Conservation (phyloP, 768 basidiomycete species). For the Termitomyces sp. region DNA sequence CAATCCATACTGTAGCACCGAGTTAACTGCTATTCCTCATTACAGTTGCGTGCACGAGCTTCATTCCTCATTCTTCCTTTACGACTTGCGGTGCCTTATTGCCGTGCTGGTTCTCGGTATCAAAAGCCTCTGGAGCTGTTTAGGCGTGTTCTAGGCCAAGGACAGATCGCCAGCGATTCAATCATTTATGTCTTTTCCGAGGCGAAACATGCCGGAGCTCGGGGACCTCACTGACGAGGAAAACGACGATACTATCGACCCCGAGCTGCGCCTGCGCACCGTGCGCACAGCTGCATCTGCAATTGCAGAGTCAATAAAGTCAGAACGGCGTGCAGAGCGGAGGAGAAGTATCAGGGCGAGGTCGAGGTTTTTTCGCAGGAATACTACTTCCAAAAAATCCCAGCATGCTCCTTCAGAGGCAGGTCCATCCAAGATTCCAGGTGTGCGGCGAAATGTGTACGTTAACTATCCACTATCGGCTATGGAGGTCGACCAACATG, state of each 20-base stretch:
- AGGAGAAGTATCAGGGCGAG: conserved; percentile 47
- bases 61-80: conserved; percentile 8
- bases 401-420: conserved; percentile 21
- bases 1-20: neutral
- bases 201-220: conserved; percentile 32
- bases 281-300: conserved; percentile 92
- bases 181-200: conserved; percentile 31
- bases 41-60: neutral
- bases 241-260: conserved; percentile 69
- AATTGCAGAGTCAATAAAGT: conserved; percentile 79
- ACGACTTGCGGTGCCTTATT: conserved; percentile 5
- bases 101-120: conserved; percentile 21
- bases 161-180: conserved; percentile 8
- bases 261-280: conserved; percentile 80
- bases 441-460: conserved; percentile 69
- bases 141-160: conserved; percentile 8
- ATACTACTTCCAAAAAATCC: conserved; percentile 41
- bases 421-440: conserved; percentile 36
- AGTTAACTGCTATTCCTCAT: neutral
- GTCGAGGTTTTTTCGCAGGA: conserved; percentile 53
- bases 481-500: conserved; percentile 59
- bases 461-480: conserved; percentile 68
- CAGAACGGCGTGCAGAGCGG: conserved; percentile 65
- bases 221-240: conserved; percentile 51
- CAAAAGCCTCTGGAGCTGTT: conserved; percentile 4